Conservation (phyloP, 2,329 filamentous ascomycete species). For the Thermothelomyces thermophilus region DNA sequence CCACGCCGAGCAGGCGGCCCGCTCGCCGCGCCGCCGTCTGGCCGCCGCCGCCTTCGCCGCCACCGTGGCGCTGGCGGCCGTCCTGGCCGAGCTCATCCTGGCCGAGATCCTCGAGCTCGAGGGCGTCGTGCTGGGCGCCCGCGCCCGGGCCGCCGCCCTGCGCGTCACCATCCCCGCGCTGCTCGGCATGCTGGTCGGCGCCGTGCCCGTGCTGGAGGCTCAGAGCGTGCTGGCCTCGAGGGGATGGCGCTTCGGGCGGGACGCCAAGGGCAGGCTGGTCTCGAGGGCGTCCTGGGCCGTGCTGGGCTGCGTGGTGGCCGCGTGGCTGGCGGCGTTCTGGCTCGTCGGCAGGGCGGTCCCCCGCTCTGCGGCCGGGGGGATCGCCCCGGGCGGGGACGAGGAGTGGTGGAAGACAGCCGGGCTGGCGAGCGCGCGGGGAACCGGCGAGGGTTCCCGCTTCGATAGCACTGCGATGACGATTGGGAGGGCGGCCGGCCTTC, state of each 20-base stretch:
- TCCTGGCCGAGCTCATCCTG: constrained; percentile 73
- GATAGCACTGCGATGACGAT: constrained; percentile 30
- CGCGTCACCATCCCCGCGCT: constrained; percentile 63
- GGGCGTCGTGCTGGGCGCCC: constrained; percentile 61
- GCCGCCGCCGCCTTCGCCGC: constrained; percentile 65
- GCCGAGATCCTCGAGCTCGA: constrained; percentile 76
- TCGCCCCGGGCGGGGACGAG: constrained; percentile 6
- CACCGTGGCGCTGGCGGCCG: constrained; percentile 69
- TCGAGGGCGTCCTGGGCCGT: constrained; percentile 56
- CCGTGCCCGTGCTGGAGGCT: constrained; percentile 74
- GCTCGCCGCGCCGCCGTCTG: constrained; percentile 43
- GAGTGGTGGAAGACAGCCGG: constrained; percentile 5
- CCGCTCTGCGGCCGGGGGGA: neutral
- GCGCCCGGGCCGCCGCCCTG: constrained; percentile 61
- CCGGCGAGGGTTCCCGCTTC: constrained; percentile 27
- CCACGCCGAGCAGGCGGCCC: constrained; percentile 52
- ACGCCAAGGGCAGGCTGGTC: constrained; percentile 46
- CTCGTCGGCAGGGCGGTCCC: constrained; percentile 12
- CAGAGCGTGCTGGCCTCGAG: constrained; percentile 53
- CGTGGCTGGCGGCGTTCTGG: constrained; percentile 63
- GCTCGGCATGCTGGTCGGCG: constrained; percentile 63
- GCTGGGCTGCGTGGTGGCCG: constrained; percentile 54
- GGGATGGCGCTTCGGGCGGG: constrained; percentile 58
- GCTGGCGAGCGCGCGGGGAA: constrained; percentile 3
- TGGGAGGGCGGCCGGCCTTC: constrained; percentile 20